Base-by-base conservation (phyloP, 805 yeast species). In the Metschnikowia lochheadii region DNA sequence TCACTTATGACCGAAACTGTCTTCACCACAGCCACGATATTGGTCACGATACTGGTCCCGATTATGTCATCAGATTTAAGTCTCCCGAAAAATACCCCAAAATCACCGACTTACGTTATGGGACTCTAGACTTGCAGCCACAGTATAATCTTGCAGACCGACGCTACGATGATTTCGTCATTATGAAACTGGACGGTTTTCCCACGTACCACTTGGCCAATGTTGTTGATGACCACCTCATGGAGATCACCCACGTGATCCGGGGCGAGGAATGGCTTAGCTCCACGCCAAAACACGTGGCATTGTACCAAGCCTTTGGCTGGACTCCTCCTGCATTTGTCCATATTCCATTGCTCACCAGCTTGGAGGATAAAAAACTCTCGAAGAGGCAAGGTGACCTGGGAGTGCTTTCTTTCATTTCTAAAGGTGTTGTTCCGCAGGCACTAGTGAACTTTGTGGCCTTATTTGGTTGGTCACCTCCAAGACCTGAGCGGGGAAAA, bases 201-300 rank as follows among this genome's bases (percentile, higher is more conserved):
- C 99, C 99, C 23, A 94, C 99, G 0, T 94, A 94, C 60, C 99
- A 94, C 68, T 84, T 94, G 62, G 99, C 99, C 14, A 92, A 89
- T 61, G 96, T 94, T 6, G 81, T 94, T 3, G 99, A 94, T 63
- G 99, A 94, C 64, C 95, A 91, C 64, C 69, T 87, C 43, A 94
- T 94, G 99, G 67, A 82, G 42, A 87, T 94, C 40, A 87, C 97
- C 0, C 97, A 94, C 67, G 99, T 94, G 7, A 83, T 94, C 5
- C 76, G 99, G 57, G 99, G 99, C 33, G 99, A 94, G 63, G 99
- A 94, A 66, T 94, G 99, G 99, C 70, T 94, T 10, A 87, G 96
- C 1, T 89, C 98, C 0, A 94, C 99, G 0, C 96, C 97, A 2
- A 92, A 91, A 60, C 99, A 94, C 62, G 76, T 90, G 42, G 92